phyloP scores from a whole-genome alignment of 768 basidiomycete genomes.

The Hebeloma cylindrosporum region DNA sequence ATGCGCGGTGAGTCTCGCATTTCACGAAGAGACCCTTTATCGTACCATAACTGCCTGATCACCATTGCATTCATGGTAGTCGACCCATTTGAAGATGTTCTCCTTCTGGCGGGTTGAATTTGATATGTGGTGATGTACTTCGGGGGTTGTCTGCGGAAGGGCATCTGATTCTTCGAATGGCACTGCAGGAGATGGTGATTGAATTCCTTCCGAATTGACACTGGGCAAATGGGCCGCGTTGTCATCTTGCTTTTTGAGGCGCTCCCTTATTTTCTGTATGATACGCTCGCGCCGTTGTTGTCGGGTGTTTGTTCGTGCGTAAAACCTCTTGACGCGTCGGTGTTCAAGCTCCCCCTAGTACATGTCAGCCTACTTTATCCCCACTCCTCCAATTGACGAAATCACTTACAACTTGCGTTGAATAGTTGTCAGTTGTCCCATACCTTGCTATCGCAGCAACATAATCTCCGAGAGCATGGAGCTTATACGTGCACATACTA shows the following conservation, averaged over 20 bases:
- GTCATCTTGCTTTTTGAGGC: neutral
- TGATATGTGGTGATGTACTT: too few relatives aligned
- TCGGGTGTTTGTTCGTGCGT: conserved; percentile 10
- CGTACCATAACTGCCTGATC: too few relatives aligned
- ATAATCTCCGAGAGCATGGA: conserved; percentile 15
- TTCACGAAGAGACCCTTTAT: too few relatives aligned
- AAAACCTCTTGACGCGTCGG: conserved; percentile 12
- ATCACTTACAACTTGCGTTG: conserved; percentile 10
- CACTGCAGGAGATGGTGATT: neutral
- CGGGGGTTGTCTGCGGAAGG: too few relatives aligned
- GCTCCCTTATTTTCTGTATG: neutral
- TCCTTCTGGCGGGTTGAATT: too few relatives aligned
- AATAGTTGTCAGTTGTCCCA: conserved; percentile 12
- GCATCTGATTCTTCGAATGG: conserved; percentile 8
- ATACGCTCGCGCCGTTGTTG: conserved; percentile 14
- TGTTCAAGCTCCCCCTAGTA: conserved; percentile 17
- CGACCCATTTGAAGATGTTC: too few relatives aligned
- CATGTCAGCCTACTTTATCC: neutral
- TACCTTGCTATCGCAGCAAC: conserved; percentile 3
- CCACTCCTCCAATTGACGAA: neutral
- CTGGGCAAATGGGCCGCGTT: neutral
- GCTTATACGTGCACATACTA: conserved; percentile 14
- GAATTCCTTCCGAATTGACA: too few relatives aligned
- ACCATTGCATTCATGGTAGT: too few relatives aligned
- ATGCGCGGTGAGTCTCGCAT: too few relatives aligned